Base-by-base conservation (phyloP, 768 basidiomycete species). In the Podaxis sp. region DNA sequence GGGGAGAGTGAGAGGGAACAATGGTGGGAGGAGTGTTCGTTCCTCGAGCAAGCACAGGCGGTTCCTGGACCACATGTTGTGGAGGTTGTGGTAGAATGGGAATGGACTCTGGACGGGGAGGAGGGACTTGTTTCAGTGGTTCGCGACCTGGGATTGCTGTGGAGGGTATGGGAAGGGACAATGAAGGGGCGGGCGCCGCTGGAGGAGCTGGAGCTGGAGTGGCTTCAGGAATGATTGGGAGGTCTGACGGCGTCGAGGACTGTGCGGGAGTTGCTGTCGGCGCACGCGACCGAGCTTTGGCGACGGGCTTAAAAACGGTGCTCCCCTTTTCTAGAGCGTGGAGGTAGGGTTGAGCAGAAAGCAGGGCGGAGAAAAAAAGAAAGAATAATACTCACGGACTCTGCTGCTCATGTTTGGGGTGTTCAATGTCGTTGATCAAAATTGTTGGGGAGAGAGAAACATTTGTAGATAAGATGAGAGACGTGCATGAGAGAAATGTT, bases 221-320 rank as follows among this genome's bases (percentile, higher is more conserved):
- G 19, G 46, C n/a, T 49, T 38, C 58, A 36, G 53, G 38, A 46
- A 54, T 19, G 17, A 24, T 27, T 17, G 37, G 37, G 27, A 19
- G 59, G 29, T 47, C 51, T 25, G 49, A 55, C 13, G n/a, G 43
- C 5, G 25, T 29, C 24, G 54, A 57, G 11, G 59, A 40, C 27
- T 51, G 63, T 25, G 37, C 40, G 24, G 63, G 50, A 4, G 36
- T 29, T 24, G 40, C 50, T 19, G 57, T 63, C 11, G 59, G 64
- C 3, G 75, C 69, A 27, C 86, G 84, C 13, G 80, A 67, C 52
- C 88, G 79, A 8, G 82, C 73, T 69, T 85, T 88, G 13, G 75
- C 78, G 3, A 89, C 79, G n/a, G 90, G 90, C 69, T 81, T 83
- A 67, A 92, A 92, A 58, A 90, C 72, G 4, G 85, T 80, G 7